Evolutionary conservation across 441 rosid species (phyloP).

Genomic region (Gossypium schwendimanii): DNA sequence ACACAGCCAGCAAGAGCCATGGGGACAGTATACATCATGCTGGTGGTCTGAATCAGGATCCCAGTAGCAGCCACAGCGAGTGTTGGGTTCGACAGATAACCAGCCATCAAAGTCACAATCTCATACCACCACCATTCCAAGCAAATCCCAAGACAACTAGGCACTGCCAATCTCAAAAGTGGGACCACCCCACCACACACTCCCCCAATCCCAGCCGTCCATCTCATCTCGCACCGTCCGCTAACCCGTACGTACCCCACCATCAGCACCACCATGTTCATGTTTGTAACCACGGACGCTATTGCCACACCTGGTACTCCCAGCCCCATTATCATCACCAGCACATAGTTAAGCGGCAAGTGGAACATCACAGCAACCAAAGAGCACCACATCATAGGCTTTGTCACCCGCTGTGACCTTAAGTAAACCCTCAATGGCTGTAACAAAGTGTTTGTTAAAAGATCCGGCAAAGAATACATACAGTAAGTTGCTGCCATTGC

Average conservation of each 20-base stretch:
- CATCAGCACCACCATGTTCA: conserved; percentile 69
- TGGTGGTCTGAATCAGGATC: conserved; percentile 89
- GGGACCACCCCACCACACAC: conserved; percentile 60
- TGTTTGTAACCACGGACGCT: conserved; percentile 82
- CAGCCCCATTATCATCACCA: conserved; percentile 46
- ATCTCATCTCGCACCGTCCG: conserved; percentile 45
- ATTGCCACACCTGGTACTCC: conserved; percentile 93
- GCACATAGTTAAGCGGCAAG: conserved; percentile 67
- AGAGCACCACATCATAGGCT: conserved; percentile 93
- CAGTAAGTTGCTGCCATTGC: conserved; percentile 79
- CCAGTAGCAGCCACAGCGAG: conserved; percentile 90
- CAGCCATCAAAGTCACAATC: conserved; percentile 81
- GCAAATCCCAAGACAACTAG: conserved; percentile 91
- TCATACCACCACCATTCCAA: conserved; percentile 99
- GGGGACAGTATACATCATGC: conserved; percentile 96
- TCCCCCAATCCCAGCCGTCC: conserved; percentile 36
- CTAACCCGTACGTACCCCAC: conserved; percentile 64
- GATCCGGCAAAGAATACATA: conserved; percentile 79
- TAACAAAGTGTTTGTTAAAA: conserved; percentile 69
- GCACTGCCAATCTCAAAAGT: conserved; percentile 74
- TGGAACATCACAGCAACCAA: conserved; percentile 67
- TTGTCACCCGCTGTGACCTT: conserved; percentile 74
- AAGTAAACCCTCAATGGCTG: conserved; percentile 78
- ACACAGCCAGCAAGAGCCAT: conserved; percentile 97
- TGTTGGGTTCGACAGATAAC: conserved; percentile 79